Evolutionary conservation across 768 basidiomycete species (phyloP), one percentile per base, ranked within the genome.

Genomic region (Collybiopsis luxurians): DNA sequence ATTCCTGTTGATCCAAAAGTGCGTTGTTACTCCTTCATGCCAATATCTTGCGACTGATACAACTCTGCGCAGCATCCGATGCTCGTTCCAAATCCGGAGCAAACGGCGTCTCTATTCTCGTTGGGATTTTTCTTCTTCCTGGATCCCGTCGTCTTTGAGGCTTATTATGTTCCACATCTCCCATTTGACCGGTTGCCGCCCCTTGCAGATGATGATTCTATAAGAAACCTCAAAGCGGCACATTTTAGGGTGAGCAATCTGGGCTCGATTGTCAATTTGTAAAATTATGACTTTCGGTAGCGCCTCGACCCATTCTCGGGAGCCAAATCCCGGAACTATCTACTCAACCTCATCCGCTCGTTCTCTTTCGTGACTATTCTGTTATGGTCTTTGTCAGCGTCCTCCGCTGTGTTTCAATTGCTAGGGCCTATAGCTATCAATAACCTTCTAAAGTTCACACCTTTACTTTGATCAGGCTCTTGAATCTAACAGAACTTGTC

Each of bases 121-220:
- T 28, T 54, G 40, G 42, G 72, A 30, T 60, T 73, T 23, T 83
- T 76, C 63, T 64, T 69, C 24, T 65, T 70, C 42, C 52, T 61
- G 19, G 54, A 61, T 34, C 46, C 53, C 9, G 39, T 61, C 5
- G 57, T 61, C 4, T 49, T 28, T 34, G 43, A 42, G 38, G 53
- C 53, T 1, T 53, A 53, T 44, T 23, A 39, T n/a, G 40, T 53
- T 24, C 27, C 56, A 6, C 55, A 60, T 39, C 44, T 60, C 36
- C 56, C 59, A 9, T 57, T 57, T 31, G 78, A 82, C 52, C 61
- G 79, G 44, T 65, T 81, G 49, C 80, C 80, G 10, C 77, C 76
- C 6, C 80, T 83, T 78, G 81, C 80, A 1, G 82, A 84, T 52
- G 80, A 79, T 43, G 81, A 83, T 50, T 81, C 80, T 64, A 78